Evolutionary conservation across 179 eudicot species (phyloP).

Genomic region (Amaranthus tricolor): DNA sequence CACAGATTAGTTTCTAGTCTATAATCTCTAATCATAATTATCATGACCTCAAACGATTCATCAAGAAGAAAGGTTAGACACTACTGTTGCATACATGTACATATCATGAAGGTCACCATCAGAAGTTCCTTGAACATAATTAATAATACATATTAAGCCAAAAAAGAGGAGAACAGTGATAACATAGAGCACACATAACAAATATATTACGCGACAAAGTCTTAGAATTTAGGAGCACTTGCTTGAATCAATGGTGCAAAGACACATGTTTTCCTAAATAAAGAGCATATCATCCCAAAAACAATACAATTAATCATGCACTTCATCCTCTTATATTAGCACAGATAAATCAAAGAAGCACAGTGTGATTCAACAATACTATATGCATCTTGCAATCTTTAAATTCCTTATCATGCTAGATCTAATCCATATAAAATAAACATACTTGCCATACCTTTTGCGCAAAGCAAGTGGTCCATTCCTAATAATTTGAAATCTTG

Average conservation of each 20-base stretch:
- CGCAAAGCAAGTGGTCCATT: slow-evolving; percentile 26
- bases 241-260: slow-evolving; percentile 12
- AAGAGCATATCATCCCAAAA: slow-evolving; percentile 2
- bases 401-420: slow-evolving; percentile 18
- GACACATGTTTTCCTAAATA: slow-evolving; percentile 15
- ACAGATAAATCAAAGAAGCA: slow-evolving; percentile 12
- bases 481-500: slow-evolving; percentile 26
- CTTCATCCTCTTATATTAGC: slow-evolving; percentile 7
- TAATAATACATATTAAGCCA: neutral
- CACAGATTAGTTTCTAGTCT: slow-evolving; percentile 15
- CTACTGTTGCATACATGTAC: slow-evolving; percentile 3
- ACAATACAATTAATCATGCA: slow-evolving; percentile 18
- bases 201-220: slow-evolving; percentile 1
- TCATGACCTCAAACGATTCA: slow-evolving; percentile 8
- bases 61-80: slow-evolving; percentile 6
- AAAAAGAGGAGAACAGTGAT: neutral
- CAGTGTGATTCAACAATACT: slow-evolving; percentile 13
- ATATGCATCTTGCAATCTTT: slow-evolving; percentile 12
- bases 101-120: slow-evolving; percentile 19
- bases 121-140: slow-evolving; percentile 4
- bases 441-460: slow-evolving; percentile 27
- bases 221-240: slow-evolving; percentile 5
- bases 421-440: slow-evolving; percentile 19
- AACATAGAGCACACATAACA: neutral
- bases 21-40: slow-evolving; percentile 17